Evolutionary conservation across 192 early-diverging fungal genomes (phyloP).

Genomic region (Piromyces sp.): DNA sequence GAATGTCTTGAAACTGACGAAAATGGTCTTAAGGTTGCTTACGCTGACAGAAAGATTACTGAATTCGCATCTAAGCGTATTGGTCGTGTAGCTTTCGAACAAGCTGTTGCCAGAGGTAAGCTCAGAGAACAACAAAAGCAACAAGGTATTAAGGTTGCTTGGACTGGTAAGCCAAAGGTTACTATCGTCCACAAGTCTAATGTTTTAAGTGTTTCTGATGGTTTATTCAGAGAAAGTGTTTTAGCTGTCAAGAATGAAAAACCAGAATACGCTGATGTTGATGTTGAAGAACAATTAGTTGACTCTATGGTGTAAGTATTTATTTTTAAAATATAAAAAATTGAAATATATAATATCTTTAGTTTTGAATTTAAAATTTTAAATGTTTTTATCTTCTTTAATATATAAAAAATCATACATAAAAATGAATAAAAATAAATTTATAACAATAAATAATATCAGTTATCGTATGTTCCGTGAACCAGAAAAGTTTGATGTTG

Average conservation of each 20-base stretch:
- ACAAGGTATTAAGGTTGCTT: neutral
- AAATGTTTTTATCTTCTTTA: too few relatives aligned
- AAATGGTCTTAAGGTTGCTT: constrained; percentile 48
- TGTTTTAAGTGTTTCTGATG: constrained; percentile 82
- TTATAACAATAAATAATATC: neutral
- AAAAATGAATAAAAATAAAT: neutral
- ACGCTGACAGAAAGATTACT: constrained; percentile 77
- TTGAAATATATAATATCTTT: neutral
- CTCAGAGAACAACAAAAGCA: constrained; percentile 27
- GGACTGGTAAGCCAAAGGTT: constrained; percentile 72
- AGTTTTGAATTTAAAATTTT: too few relatives aligned
- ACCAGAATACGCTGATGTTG: constrained; percentile 40
- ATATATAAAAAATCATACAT: too few relatives aligned
- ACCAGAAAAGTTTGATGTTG: constrained; percentile 87
- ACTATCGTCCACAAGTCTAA: constrained; percentile 98
- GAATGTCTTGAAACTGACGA: constrained; percentile 49
- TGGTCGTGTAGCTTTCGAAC: constrained; percentile 79
- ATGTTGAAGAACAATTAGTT: constrained; percentile 91
- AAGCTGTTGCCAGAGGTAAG: constrained; percentile 64
- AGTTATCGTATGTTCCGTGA: constrained; percentile 91
- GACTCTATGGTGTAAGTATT: constrained; percentile 89
- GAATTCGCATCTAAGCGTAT: constrained; percentile 74
- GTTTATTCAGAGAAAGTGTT: constrained; percentile 81
- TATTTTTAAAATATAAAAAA: constrained; percentile 1
- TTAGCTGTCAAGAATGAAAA: constrained; percentile 49